Conservation (phyloP, 2,329 filamentous ascomycete species). For the Pseudogymnoascus sp. region DNA sequence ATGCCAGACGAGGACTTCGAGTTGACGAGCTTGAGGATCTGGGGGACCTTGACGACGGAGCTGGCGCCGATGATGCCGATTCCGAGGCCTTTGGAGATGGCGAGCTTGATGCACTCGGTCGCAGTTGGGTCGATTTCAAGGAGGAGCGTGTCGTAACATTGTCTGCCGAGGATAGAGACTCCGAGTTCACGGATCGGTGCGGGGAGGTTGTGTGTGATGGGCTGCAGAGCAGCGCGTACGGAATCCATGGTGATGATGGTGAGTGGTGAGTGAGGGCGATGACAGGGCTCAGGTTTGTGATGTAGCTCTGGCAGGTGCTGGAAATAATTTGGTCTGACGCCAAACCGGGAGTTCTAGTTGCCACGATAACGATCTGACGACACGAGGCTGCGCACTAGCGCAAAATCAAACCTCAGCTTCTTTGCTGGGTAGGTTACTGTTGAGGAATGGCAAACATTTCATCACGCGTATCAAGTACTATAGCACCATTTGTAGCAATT, state of each 20-base stretch:
- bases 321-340: neutral
- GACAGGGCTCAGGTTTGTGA: neutral
- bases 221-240: conserved; percentile 37
- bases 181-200: conserved; percentile 65
- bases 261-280: neutral
- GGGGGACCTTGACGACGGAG: conserved; percentile 89
- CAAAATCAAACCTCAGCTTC: neutral
- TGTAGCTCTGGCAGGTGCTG: neutral
- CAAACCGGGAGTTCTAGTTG: neutral
- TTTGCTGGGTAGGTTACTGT: neutral
- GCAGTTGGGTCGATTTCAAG: conserved; percentile 75
- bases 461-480: neutral
- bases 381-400: neutral
- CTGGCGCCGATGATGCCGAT: conserved; percentile 88
- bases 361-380: neutral
- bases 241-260: neutral
- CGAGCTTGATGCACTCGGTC: conserved; percentile 76
- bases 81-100: conserved; percentile 83
- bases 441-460: neutral
- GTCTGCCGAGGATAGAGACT: conserved; percentile 68
- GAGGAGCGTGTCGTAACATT: conserved; percentile 80
- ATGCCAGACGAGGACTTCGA: conserved; percentile 77
- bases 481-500: neutral
- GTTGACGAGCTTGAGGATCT: conserved; percentile 84
- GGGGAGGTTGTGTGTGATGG: conserved; percentile 67